Evolutionary conservation across 257 asterid genomes (phyloP).

Genomic region (Craterostigma plantagineum): DNA sequence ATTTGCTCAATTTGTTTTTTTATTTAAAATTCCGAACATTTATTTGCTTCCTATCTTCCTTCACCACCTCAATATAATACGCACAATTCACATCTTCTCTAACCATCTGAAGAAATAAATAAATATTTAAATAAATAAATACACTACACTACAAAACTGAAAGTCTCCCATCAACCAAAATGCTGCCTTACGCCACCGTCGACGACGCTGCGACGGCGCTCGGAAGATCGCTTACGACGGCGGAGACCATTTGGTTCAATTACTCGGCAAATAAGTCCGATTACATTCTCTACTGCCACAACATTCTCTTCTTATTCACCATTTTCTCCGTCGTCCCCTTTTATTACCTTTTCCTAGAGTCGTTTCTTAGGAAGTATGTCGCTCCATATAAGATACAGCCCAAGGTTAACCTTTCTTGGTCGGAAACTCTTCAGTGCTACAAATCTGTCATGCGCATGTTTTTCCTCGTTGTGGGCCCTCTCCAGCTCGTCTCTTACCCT

Average conservation of each 20-base stretch:
- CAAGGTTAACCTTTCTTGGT: constrained; percentile 41
- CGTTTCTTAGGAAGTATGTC: constrained; percentile 20
- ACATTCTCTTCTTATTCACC: constrained; percentile 64
- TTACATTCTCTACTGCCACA: constrained; percentile 78
- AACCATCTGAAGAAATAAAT: too few relatives aligned
- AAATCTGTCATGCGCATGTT: constrained; percentile 83
- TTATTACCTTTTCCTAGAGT: constrained; percentile 47
- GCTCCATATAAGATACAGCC: constrained; percentile 61
- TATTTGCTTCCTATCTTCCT: too few relatives aligned
- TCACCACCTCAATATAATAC: too few relatives aligned
- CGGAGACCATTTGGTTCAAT: constrained; percentile 69
- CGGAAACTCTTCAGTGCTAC: constrained; percentile 54
- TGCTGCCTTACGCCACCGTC: constrained; percentile 74
- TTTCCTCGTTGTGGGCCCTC: constrained; percentile 78
- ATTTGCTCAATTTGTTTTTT: too few relatives aligned
- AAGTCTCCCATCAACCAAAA: constrained; percentile 4
- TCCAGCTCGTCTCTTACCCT: constrained; percentile 79
- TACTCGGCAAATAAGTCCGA: constrained; percentile 83
- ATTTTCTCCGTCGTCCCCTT: constrained; percentile 67
- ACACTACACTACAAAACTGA: too few relatives aligned
- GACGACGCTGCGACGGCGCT: constrained; percentile 62
- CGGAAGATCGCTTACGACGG: constrained; percentile 51
- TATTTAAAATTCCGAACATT: too few relatives aligned
- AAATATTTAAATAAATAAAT: too few relatives aligned
- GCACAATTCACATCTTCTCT: too few relatives aligned